Percentiles rank a stretch among this genome's conserved stretches.
phyloP scores from a whole-genome alignment of 1,284 basidiomycete genomes.

The Apiotrichum laibachii region DNA sequence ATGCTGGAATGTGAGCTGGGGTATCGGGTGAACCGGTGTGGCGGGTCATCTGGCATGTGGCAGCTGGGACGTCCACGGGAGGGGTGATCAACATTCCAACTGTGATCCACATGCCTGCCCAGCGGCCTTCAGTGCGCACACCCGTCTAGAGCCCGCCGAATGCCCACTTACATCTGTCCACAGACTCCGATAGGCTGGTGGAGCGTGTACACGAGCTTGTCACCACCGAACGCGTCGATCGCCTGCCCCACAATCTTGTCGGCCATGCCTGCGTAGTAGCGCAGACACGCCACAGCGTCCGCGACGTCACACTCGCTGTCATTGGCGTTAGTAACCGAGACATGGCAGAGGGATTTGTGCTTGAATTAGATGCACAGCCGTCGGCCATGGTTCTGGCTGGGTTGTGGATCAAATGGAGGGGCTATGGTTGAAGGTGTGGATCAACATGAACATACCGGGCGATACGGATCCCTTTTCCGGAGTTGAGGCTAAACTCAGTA shows the following conservation, averaged over 20 bases:
- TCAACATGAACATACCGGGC: conserved; percentile 53
- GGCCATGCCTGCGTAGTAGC: conserved; percentile 69
- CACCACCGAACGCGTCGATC: conserved; percentile 48
- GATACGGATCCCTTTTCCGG: conserved; percentile 76
- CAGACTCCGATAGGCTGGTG: conserved; percentile 94
- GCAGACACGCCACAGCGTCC: conserved; percentile 73
- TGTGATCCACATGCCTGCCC: no score
- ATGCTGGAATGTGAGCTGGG: conserved; percentile 56
- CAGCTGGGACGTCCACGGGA: no score
- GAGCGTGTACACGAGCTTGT: conserved; percentile 77
- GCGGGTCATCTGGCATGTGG: not conserved
- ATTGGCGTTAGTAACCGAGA: not conserved
- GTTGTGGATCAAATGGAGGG: no score
- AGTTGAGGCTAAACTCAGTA: conserved; percentile 55
- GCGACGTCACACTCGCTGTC: conserved; percentile 73
- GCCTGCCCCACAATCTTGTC: conserved; percentile 63
- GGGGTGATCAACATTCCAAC: no score
- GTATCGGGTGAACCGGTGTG: not conserved
- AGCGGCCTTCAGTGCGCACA: no score
- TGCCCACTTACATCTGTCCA: conserved; percentile 62
- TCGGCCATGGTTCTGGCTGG: no score
- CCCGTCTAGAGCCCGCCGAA: no score
- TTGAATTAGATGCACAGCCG: no score
- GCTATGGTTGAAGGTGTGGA: not conserved
- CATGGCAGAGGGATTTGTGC: not conserved